Evolutionary conservation across 2,329 filamentous ascomycete species (phyloP), one percentile per base, ranked within the genome.

Genomic region (Alternaria sp.): DNA sequence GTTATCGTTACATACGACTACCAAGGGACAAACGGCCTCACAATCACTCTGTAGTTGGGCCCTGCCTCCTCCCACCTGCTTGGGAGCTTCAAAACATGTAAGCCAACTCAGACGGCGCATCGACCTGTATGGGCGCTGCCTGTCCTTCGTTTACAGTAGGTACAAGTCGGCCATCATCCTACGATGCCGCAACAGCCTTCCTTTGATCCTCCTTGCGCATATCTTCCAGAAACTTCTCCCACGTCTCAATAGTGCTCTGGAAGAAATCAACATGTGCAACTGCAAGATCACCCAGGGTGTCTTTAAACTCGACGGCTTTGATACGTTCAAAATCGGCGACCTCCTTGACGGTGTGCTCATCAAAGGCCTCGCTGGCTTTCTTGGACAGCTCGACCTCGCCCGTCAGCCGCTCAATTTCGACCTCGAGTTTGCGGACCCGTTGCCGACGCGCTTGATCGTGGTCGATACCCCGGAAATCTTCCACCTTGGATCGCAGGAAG

Each of bases 391-490:
- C 94, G 0, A 96, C 94, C 77, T 97, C 77, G 24, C 87, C 86
- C 3, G 92, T 97, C 39, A 99, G 84, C 72, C 96, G 91, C 70
- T 97, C 92, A 68, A 99, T 97, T 65, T 92, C 89, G 49, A 98
- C 84, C 78, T 99, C 95, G 4, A 98, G 84, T 78, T 95, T 96
- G 58, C 95, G 88, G 51, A 94, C 85, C 29, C 94, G 87, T 76
- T 98, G 94, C 13, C 93, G 87, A 2, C 93, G 88, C 13, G 90
- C 88, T 72, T 96, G 92, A 76, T 98, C 95, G 79, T 98, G 95
- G 78, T 99, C 95, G 4, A 99, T 93, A 13, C 95, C 95, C 17
- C 95, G 89, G 63, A 97, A 93, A 74, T 99, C 95, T 78, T 99
- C 95, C 72, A 99, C 90, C 79, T 98, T 98, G 75, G 90, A 89